Percentiles rank a stretch among this genome's conserved stretches.
Conservation (phyloP, 23 red algal genomes). For the Pyropia haitanensis region DNA sequence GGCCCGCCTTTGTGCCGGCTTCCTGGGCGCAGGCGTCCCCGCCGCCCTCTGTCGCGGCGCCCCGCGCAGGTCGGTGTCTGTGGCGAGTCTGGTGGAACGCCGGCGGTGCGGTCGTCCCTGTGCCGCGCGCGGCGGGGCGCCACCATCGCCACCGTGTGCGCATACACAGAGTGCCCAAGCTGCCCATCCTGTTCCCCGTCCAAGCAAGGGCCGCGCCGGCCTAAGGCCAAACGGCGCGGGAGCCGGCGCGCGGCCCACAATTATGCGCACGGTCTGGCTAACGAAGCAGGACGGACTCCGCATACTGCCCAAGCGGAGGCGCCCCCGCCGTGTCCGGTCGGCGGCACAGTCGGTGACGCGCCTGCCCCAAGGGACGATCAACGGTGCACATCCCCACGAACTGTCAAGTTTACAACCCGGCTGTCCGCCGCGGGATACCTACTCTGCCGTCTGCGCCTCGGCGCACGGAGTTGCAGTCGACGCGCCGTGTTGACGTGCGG, state of each 20-base stretch:
- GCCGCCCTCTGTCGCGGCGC: slow-evolving; percentile 9
- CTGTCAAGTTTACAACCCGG: slow-evolving; percentile 44
- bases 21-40: slow-evolving; percentile 1
- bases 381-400: background rate
- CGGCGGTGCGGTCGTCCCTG: too few species aligned
- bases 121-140: too few species aligned
- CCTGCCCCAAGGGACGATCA: background rate
- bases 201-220: too few species aligned
- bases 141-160: too few species aligned
- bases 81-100: background rate
- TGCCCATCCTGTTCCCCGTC: too few species aligned
- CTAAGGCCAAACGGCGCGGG: background rate
- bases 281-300: slow-evolving; percentile 3
- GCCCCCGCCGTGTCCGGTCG: background rate
- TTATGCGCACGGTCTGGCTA: too few species aligned
- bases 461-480: slow-evolving; percentile 34
- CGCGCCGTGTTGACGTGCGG: slow-evolving; percentile 40
- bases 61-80: slow-evolving; percentile 16
- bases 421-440: slow-evolving; percentile 23
- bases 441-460: slow-evolving; percentile 18
- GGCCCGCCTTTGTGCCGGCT: slow-evolving; percentile 31
- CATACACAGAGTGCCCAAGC: too few species aligned
- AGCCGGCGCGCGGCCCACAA: background rate
- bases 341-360: too few species aligned
- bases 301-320: background rate